These are phyloP conservation scores for Zoysia pacifica DNA, from an alignment of 176 grass and related monocot genomes.

Conservation along the genomic window DNA sequence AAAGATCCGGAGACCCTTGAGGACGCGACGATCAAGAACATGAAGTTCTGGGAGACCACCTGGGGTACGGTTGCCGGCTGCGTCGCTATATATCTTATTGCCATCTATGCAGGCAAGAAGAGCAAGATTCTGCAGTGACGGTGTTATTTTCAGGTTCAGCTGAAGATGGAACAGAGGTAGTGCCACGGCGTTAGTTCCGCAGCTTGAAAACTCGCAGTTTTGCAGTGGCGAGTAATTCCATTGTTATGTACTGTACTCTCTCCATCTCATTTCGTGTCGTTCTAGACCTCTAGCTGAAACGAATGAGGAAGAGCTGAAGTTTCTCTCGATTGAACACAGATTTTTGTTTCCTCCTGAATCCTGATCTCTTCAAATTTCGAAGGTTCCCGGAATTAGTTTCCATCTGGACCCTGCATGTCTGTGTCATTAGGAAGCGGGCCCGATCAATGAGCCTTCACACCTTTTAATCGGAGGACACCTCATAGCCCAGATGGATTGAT, in stretches of 20 bases:
- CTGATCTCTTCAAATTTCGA: slow-evolving; percentile 28
- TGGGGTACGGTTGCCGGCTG: slow-evolving; percentile 67
- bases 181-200: not conserved
- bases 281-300: not conserved
- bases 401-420: not conserved
- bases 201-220: not conserved
- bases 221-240: not conserved
- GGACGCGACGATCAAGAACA: slow-evolving; percentile 43
- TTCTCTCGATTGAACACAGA: not conserved
- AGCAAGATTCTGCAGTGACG: slow-evolving; percentile 76
- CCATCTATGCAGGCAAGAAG: slow-evolving; percentile 72
- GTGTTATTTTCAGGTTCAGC: not conserved
- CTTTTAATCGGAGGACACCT: not conserved
- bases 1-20: slow-evolving; percentile 44
- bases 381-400: not conserved
- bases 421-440: not conserved
- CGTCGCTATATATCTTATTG: slow-evolving; percentile 61
- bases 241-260: not conserved
- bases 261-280: no score
- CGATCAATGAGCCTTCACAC: not conserved
- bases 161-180: not conserved
- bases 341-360: not conserved
- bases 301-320: not conserved
- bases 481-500: slow-evolving; percentile 12
- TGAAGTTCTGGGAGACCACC: slow-evolving; percentile 78